Conservation (phyloP, 2,329 filamentous ascomycete genomes). For the Cercospora sp. region DNA sequence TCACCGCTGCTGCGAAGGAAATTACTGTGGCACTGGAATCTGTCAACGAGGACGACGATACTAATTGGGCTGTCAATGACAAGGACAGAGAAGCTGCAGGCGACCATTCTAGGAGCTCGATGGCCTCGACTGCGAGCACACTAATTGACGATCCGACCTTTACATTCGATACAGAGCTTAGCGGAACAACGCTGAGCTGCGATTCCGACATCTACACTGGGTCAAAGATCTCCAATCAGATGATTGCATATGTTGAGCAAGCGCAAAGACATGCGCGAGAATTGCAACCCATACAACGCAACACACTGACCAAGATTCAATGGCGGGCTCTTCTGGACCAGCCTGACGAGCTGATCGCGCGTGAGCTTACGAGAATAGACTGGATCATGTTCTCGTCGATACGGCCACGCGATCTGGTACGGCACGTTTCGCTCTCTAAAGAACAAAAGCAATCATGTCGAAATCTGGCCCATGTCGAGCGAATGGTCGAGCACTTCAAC, state of each 20-base stretch:
- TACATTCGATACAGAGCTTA: constrained; percentile 34
- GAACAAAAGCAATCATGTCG: constrained; percentile 59
- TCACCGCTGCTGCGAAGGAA: constrained; percentile 80
- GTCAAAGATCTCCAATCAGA: constrained; percentile 42
- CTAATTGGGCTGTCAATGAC: constrained; percentile 86
- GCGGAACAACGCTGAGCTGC: constrained; percentile 34
- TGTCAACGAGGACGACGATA: constrained; percentile 84
- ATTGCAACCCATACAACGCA: constrained; percentile 68
- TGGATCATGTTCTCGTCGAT: constrained; percentile 99
- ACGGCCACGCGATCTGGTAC: constrained; percentile 85
- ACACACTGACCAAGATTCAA: constrained; percentile 77
- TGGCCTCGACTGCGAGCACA: constrained; percentile 37
- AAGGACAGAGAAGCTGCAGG: constrained; percentile 52
- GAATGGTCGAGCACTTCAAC: constrained; percentile 83
- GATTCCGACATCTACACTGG: constrained; percentile 37
- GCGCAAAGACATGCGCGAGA: constrained; percentile 76
- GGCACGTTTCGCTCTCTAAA: constrained; percentile 72
- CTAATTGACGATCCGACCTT: constrained; percentile 40
- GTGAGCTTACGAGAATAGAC: constrained; percentile 91
- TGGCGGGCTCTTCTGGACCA: constrained; percentile 91
- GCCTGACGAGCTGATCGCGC: constrained; percentile 79
- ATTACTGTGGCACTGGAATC: constrained; percentile 76
- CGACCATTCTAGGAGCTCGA: constrained; percentile 42
- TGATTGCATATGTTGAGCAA: constrained; percentile 69
- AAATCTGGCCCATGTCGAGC: constrained; percentile 82